These are phyloP conservation scores for Starmerella tilneyi DNA, from an alignment of 805 yeast genomes.

Conservation along the genomic window DNA sequence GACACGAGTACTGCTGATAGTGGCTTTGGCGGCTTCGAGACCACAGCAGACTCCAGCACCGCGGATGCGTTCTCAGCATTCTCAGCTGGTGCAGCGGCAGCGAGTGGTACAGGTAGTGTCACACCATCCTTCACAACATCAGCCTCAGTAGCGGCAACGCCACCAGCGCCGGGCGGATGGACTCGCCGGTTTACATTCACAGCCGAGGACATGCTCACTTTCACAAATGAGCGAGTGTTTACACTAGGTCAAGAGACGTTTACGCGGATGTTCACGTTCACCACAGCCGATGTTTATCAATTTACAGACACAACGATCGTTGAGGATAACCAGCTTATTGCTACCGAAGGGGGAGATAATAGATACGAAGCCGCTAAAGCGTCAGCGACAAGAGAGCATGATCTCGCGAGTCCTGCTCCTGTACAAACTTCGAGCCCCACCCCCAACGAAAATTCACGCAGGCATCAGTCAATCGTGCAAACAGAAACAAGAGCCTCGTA, in stretches of 20 bases:
- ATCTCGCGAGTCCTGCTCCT: no score
- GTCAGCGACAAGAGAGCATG: no score
- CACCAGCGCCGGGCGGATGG: no score
- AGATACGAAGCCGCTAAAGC: no score
- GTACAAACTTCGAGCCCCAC: no score
- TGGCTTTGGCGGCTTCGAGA: slow-evolving; percentile 9
- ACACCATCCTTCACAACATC: neutral
- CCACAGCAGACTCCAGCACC: no score
- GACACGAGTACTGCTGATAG: neutral
- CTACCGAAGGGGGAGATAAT: neutral
- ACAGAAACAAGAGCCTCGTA: no score
- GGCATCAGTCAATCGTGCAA: no score
- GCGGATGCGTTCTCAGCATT: no score
- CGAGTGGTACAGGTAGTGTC: neutral
- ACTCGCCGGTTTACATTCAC: slow-evolving; percentile 2
- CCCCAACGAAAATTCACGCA: no score
- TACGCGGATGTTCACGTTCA: neutral
- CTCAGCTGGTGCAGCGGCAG: neutral
- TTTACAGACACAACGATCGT: slow-evolving; percentile 3
- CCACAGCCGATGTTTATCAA: neutral
- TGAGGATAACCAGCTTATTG: neutral
- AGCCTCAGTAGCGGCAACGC: no score
- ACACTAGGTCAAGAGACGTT: neutral
- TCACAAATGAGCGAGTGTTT: neutral
- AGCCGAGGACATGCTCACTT: neutral